A percentile compares a stretch with the other conserved stretches of the same genome.
phyloP scores from a whole-genome alignment of 768 basidiomycete species.

The Mycena rosella region DNA sequence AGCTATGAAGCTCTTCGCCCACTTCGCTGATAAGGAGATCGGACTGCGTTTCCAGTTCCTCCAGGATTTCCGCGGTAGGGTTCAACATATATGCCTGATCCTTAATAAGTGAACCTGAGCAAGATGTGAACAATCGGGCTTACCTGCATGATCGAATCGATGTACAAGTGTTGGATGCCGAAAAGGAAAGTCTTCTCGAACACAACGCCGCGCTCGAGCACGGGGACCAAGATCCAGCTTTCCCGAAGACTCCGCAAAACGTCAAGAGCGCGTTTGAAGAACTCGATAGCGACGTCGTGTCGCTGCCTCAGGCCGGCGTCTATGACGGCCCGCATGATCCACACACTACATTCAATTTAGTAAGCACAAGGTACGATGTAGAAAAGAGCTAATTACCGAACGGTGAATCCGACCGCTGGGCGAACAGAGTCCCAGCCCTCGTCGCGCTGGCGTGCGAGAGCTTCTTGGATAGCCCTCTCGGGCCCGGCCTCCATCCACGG shows the following conservation, averaged over 20 bases:
- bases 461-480: conserved; percentile 31
- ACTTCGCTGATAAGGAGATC: conserved; percentile 30
- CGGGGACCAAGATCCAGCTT: conserved; percentile 21
- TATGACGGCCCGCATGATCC: conserved; percentile 37
- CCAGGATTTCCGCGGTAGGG: background rate
- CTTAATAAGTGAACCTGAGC: background rate
- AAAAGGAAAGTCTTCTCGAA: conserved; percentile 37
- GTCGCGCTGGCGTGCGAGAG: conserved; percentile 30
- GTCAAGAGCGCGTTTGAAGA: conserved; percentile 19
- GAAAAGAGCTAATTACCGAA: conserved; percentile 31
- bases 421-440: conserved; percentile 37
- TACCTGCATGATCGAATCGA: conserved; percentile 37
- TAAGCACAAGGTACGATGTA: background rate
- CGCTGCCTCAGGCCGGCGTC: background rate
- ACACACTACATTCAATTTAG: conserved; percentile 19
- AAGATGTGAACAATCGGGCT: background rate
- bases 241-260: conserved; percentile 31
- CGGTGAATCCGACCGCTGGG: conserved; percentile 27
- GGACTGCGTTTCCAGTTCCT: conserved; percentile 30
- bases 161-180: conserved; percentile 29
- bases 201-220: conserved; percentile 19
- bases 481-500: conserved; percentile 23
- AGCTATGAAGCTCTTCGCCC: conserved; percentile 15
- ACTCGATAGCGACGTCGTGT: conserved; percentile 26
- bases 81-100: conserved; percentile 2